A percentile compares a stretch with the other conserved stretches of the same genome.
These are phyloP conservation scores for Aspergillus pseudoterreus DNA, from an alignment of 2,329 filamentous ascomycete genomes.

Conservation along the genomic window DNA sequence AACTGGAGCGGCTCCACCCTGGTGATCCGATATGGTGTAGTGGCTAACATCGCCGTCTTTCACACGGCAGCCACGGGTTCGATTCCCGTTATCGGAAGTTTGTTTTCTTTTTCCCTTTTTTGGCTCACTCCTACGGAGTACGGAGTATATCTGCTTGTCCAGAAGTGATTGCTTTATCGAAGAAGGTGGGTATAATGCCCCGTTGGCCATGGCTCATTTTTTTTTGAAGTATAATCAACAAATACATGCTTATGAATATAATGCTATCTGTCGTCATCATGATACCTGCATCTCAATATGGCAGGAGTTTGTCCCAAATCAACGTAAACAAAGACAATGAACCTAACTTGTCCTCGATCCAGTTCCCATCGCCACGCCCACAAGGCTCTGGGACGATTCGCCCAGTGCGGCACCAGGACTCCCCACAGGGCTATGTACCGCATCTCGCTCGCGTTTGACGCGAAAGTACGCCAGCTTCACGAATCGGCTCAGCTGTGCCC, in stretches of 20 bases:
- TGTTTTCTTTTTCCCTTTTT: background rate
- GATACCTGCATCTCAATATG: background rate
- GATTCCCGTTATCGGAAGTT: conserved; percentile 12
- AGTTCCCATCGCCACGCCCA: conserved; percentile 34
- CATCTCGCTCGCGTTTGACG: conserved; percentile 62
- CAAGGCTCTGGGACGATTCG: conserved; percentile 31
- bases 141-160: too few species aligned
- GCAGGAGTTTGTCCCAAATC: background rate
- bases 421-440: conserved; percentile 22
- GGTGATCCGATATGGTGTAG: conserved; percentile 10
- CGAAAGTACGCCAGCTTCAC: conserved; percentile 81
- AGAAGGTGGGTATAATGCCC: too few species aligned
- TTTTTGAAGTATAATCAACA: background rate
- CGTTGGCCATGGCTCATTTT: background rate
- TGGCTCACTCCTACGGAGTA: too few species aligned
- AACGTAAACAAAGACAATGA: background rate
- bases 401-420: conserved; percentile 20
- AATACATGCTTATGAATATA: background rate
- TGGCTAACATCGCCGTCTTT: conserved; percentile 14
- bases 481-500: conserved; percentile 79
- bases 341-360: conserved; percentile 23
- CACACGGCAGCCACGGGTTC: conserved; percentile 13
- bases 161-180: too few species aligned
- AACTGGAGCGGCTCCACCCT: too few species aligned
- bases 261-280: background rate